Conservation (phyloP, 257 asterid species). For the Solanum ahanhuiri region DNA sequence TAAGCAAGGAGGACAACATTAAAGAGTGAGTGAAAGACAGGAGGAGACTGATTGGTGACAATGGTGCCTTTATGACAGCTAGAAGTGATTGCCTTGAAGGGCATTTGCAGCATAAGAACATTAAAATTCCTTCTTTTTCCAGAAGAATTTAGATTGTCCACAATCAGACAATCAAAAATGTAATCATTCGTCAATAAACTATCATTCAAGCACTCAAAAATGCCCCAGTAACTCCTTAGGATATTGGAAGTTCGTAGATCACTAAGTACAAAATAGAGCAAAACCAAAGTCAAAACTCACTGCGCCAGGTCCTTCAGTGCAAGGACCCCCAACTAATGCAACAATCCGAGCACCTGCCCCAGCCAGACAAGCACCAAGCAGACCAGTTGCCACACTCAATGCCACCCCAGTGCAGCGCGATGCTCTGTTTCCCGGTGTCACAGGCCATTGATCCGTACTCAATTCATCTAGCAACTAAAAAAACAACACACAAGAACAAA, state of each 20-base stretch:
- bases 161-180: neutral
- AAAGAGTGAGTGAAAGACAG: neutral
- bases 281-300: conserved; percentile 37
- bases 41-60: neutral
- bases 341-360: conserved; percentile 83
- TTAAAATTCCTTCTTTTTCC: neutral
- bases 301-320: conserved; percentile 98
- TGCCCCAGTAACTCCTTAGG: neutral
- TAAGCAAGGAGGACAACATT: neutral
- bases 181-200: neutral
- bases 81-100: neutral
- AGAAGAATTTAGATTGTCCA: neutral
- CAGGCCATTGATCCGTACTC: conserved; percentile 79
- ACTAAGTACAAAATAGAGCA: neutral
- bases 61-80: neutral
- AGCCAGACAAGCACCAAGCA: conserved; percentile 72
- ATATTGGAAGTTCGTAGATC: neutral
- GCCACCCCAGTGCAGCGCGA: conserved; percentile 92
- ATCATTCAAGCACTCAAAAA: neutral
- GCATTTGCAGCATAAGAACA: neutral
- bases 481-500: neutral
- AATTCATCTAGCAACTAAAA: conserved; percentile 83
- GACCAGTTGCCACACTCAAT: conserved; percentile 81
- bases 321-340: conserved; percentile 93
- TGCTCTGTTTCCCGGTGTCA: conserved; percentile 77